Evolutionary conservation across 2,329 filamentous ascomycete genomes (phyloP).

Genomic region (Phoma sp.): DNA sequence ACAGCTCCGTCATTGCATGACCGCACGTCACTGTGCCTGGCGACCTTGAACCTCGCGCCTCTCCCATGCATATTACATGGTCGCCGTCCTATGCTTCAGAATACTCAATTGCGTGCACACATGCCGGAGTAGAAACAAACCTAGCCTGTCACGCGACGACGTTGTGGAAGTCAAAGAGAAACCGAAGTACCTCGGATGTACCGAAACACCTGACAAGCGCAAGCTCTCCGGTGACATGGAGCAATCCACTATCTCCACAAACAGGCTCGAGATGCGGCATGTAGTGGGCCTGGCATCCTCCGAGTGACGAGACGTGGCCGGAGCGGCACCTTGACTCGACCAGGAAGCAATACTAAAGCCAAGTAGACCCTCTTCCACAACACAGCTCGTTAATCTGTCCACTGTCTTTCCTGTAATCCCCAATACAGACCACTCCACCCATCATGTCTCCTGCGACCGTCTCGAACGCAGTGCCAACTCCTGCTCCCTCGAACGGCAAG

Average conservation of each 20-base stretch:
- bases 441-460: slow-evolving; percentile 42
- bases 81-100: background rate
- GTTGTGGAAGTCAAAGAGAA: background rate
- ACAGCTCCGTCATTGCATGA: slow-evolving; percentile 1
- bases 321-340: slow-evolving; percentile 1
- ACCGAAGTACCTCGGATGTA: slow-evolving; percentile 12
- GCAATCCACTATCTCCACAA: slow-evolving; percentile 11
- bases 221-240: slow-evolving; percentile 11
- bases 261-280: slow-evolving; percentile 14
- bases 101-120: background rate
- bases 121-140: background rate
- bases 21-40: slow-evolving; percentile 10
- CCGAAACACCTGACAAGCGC: background rate
- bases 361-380: background rate
- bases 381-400: background rate
- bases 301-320: slow-evolving; percentile 12
- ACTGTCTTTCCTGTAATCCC: background rate
- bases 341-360: slow-evolving; percentile 21
- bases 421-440: background rate
- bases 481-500: slow-evolving; percentile 27
- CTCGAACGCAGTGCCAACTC: slow-evolving; percentile 18
- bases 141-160: background rate
- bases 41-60: slow-evolving; percentile 3
- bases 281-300: slow-evolving; percentile 13
- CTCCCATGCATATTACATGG: background rate